These are phyloP conservation scores for Phaeophleospora eucalypticola DNA, from an alignment of 2,329 filamentous ascomycete species.

Conservation along the genomic window DNA sequence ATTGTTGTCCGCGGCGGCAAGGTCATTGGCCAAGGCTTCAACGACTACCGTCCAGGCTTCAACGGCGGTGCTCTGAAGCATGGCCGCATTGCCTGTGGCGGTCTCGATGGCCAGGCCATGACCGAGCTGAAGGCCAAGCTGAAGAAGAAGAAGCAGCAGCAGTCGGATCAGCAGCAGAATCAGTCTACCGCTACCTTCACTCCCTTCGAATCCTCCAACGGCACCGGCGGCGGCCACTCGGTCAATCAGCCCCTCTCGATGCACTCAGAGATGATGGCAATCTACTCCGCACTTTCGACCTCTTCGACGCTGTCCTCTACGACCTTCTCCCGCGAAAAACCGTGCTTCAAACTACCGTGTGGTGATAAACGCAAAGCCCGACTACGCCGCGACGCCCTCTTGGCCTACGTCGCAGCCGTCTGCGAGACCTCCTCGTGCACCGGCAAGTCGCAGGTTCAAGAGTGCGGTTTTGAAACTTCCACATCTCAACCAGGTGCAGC, in stretches of 20 bases:
- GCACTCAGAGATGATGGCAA: slow-evolving; percentile 56
- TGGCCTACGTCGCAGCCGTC: slow-evolving; percentile 44
- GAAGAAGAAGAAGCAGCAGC: slow-evolving; percentile 33
- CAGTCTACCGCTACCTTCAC: slow-evolving; percentile 32
- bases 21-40: slow-evolving; percentile 51
- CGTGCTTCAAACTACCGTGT: slow-evolving; percentile 46
- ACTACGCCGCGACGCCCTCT: slow-evolving; percentile 41
- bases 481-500: slow-evolving; percentile 38
- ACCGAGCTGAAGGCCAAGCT: slow-evolving; percentile 32
- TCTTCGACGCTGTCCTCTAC: slow-evolving; percentile 43
- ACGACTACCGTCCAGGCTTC: slow-evolving; percentile 49
- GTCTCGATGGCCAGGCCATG: slow-evolving; percentile 35
- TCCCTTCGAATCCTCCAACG: slow-evolving; percentile 34
- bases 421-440: slow-evolving; percentile 35
- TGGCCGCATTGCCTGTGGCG: slow-evolving; percentile 37
- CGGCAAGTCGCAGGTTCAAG: slow-evolving; percentile 38
- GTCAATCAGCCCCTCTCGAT: slow-evolving; percentile 47
- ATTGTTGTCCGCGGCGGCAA: slow-evolving; percentile 52
- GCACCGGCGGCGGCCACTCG: slow-evolving; percentile 34
- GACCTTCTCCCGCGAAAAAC: slow-evolving; percentile 46
- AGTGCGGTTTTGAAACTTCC: slow-evolving; percentile 49
- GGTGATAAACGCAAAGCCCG: slow-evolving; percentile 47
- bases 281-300: slow-evolving; percentile 47
- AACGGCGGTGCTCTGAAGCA: slow-evolving; percentile 50
- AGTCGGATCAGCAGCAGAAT: slow-evolving; percentile 26